phyloP scores from a whole-genome alignment of 768 basidiomycete species.

The Tylopilus subfusipes region DNA sequence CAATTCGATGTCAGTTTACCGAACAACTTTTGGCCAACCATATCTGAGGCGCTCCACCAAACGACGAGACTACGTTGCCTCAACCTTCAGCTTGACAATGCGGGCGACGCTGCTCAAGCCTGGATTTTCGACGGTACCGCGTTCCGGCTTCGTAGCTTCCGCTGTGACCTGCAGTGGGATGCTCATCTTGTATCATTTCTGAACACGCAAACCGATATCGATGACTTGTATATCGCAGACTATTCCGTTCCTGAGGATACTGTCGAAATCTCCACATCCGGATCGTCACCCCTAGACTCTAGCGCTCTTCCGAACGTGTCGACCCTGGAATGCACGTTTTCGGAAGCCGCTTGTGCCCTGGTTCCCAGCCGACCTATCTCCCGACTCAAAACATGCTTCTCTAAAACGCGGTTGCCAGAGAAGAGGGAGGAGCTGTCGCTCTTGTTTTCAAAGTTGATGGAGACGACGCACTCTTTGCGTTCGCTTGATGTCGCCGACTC shows the following conservation, averaged over 20 bases:
- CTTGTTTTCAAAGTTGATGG: constrained; percentile 45
- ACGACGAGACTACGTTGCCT: constrained; percentile 48
- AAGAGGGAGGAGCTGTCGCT: constrained; percentile 51
- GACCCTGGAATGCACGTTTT: constrained; percentile 63
- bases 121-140: constrained; percentile 40
- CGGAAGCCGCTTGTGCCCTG: constrained; percentile 56
- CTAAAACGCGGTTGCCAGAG: constrained; percentile 42
- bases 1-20: constrained; percentile 19
- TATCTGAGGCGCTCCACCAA: constrained; percentile 49
- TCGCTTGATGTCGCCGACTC: constrained; percentile 64
- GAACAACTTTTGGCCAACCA: constrained; percentile 45
- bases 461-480: constrained; percentile 42
- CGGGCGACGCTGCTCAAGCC: constrained; percentile 26
- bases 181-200: constrained; percentile 40
- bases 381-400: constrained; percentile 68
- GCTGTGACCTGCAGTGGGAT: constrained; percentile 69
- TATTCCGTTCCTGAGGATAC: constrained; percentile 22
- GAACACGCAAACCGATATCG: constrained; percentile 23
- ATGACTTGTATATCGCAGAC: constrained; percentile 35
- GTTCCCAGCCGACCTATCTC: constrained; percentile 57
- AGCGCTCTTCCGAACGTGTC: constrained; percentile 47
- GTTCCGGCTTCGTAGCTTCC: constrained; percentile 58
- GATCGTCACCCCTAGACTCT: constrained; percentile 20
- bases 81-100: constrained; percentile 41
- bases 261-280: constrained; percentile 10